phyloP scores from a whole-genome alignment of 352 stramenopile genomes.

The Phytophthora melonis region DNA sequence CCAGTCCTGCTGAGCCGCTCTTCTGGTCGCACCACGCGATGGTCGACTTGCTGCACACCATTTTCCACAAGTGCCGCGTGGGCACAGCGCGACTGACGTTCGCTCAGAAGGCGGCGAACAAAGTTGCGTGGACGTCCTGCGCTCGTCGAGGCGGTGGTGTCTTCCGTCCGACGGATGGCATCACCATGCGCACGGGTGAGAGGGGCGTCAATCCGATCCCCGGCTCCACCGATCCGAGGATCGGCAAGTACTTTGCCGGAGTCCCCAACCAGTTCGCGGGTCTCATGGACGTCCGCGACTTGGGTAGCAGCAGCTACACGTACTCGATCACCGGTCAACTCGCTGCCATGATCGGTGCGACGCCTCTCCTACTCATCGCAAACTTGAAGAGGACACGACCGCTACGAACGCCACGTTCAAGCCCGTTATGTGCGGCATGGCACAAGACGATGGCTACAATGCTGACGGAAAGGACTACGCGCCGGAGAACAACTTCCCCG shows the following conservation, averaged over 20 bases:
- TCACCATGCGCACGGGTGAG: slow-evolving; percentile 54
- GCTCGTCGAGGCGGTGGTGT: slow-evolving; percentile 36
- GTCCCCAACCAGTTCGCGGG: slow-evolving; percentile 52
- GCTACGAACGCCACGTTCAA: slow-evolving; percentile 11
- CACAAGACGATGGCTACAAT: slow-evolving; percentile 16
- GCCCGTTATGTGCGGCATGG: neutral
- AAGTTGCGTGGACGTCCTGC: slow-evolving; percentile 61
- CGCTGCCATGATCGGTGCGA: slow-evolving; percentile 50
- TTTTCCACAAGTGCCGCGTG: slow-evolving; percentile 80
- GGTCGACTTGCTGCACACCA: slow-evolving; percentile 71
- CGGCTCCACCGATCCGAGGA: slow-evolving; percentile 44
- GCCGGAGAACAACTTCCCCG: no score
- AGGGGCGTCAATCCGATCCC: slow-evolving; percentile 48
- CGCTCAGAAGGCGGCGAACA: slow-evolving; percentile 52
- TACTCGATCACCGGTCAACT: slow-evolving; percentile 62
- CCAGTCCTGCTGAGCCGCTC: slow-evolving; percentile 64
- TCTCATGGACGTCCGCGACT: slow-evolving; percentile 55
- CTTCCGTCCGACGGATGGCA: slow-evolving; percentile 57
- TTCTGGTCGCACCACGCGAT: slow-evolving; percentile 82
- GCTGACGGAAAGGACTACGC: no score
- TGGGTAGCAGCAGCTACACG: slow-evolving; percentile 65
- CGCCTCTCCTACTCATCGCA: slow-evolving; percentile 30
- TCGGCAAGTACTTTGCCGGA: slow-evolving; percentile 51
- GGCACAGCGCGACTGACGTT: slow-evolving; percentile 53
- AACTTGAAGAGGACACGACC: slow-evolving; percentile 22